These are phyloP conservation scores for Candida insectalens DNA, from an alignment of 805 yeast species.

Conservation along the genomic window DNA sequence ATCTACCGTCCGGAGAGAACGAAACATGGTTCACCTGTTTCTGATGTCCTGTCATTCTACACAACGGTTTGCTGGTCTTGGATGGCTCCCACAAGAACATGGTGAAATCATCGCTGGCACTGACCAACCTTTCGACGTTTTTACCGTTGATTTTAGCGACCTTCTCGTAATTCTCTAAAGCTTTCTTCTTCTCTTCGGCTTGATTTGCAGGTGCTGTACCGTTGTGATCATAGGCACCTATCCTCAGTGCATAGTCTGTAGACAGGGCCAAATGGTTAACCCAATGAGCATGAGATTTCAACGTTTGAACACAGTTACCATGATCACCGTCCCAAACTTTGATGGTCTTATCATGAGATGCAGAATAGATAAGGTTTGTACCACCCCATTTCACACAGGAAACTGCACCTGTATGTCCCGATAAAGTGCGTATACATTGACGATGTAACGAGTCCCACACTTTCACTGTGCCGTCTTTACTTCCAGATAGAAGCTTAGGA, in stretches of 20 bases:
- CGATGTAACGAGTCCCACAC: slow-evolving; percentile 82
- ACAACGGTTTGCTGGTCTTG: slow-evolving; percentile 69
- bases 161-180: slow-evolving; percentile 51
- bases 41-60: slow-evolving; percentile 96
- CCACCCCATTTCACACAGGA: slow-evolving; percentile 99
- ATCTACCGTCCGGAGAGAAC: slow-evolving; percentile 91
- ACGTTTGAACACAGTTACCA: slow-evolving; percentile 70
- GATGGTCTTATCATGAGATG: slow-evolving; percentile 93
- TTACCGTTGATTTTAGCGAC: slow-evolving; percentile 51
- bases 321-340: slow-evolving; percentile 80
- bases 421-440: slow-evolving; percentile 55
- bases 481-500: slow-evolving; percentile 74
- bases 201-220: slow-evolving; percentile 34
- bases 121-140: slow-evolving; percentile 68
- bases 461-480: slow-evolving; percentile 84
- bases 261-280: slow-evolving; percentile 88
- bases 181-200: slow-evolving; percentile 41
- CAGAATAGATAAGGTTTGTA: slow-evolving; percentile 69
- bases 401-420: slow-evolving; percentile 84
- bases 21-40: slow-evolving; percentile 92
- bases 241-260: slow-evolving; percentile 78
- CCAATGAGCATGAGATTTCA: slow-evolving; percentile 95
- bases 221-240: slow-evolving; percentile 81
- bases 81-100: slow-evolving; percentile 96
- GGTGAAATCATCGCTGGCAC: slow-evolving; percentile 95